phyloP scores from a whole-genome alignment of 805 yeast genomes.

The Yarrowia sp. region DNA sequence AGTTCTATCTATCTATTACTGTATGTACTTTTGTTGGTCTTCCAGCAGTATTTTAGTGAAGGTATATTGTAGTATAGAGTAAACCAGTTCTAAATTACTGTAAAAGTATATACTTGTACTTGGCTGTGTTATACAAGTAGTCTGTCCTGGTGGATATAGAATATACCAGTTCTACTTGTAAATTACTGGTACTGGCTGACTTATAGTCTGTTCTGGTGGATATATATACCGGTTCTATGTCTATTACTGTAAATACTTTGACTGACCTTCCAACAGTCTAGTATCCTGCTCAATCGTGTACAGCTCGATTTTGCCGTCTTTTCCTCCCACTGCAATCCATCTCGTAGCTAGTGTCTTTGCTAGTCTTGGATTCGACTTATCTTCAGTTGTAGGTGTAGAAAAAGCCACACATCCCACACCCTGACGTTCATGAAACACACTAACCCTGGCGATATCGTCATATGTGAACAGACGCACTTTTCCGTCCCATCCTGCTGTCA shows the following conservation, averaged over 20 bases:
- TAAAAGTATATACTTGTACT: too few relatives aligned
- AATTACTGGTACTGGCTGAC: too few relatives aligned
- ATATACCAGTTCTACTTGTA: neutral
- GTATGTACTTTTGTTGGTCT: too few relatives aligned
- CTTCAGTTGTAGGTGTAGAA: neutral
- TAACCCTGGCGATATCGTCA: constrained; percentile 35
- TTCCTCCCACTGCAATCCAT: constrained; percentile 50
- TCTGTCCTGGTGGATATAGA: too few relatives aligned
- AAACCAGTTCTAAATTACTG: too few relatives aligned
- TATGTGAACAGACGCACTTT: constrained; percentile 37
- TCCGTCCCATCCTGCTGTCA: constrained; percentile 44
- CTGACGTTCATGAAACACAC: constrained; percentile 36
- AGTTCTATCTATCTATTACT: too few relatives aligned
- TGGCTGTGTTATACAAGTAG: too few relatives aligned
- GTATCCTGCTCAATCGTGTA: constrained; percentile 33
- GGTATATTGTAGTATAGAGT: too few relatives aligned
- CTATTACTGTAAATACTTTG: neutral
- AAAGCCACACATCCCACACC: constrained; percentile 35
- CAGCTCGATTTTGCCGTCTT: constrained; percentile 52
- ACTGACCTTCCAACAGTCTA: neutral
- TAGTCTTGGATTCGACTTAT: neutral
- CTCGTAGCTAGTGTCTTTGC: constrained; percentile 25
- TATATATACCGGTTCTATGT: too few relatives aligned
- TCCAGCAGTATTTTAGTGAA: too few relatives aligned
- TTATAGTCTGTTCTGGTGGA: too few relatives aligned